Evolutionary conservation across 805 yeast genomes (phyloP), one percentile per base, ranked within the genome.

Genomic region (Suhomyces emberorum): DNA sequence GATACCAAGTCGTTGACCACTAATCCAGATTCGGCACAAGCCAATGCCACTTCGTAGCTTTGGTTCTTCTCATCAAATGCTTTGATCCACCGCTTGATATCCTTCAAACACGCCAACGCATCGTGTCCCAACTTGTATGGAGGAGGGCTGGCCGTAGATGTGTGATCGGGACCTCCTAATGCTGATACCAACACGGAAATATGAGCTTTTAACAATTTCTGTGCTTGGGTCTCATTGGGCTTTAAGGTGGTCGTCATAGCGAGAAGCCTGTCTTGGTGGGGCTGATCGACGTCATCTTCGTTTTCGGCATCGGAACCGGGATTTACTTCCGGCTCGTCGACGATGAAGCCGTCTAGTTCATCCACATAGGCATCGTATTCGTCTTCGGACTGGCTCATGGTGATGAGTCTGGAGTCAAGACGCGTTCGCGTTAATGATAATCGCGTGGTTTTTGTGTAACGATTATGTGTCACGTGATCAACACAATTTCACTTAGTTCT

Each of bases 41-140:
- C 95, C 34, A 85, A 70, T 0, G 96, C 95, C 4, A 91, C 96
- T 42, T 83, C 88, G 70, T 79, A 81, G 11, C 81, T 69, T 35
- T 76, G 70, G 35, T 77, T 72, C 28, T 72, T 72, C 38, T 86
- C 93, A 57, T 91, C 98, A 30, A 86, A 89, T 1, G 83, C 70
- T 46, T 78, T 79, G 36, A 93, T 74, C 96, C 98, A 91, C 48
- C 84, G 72, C 55, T 87, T 88, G 43, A 93, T 60, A 60, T 93
- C 98, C 48, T 84, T 82, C 21, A 93, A 61, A 60, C 97, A 88
- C 0, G 88, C 88, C 37, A 77, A 57, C 2, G 95, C 95, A 52
- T 91, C 97, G 41, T 83, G 88, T 8, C 98, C 98, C 3, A 89
- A 70, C 41, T 76, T 77, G 52, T 93, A 93, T 0, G 79, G 78